Evolutionary conservation across 78 protist genomes (phyloP), one percentile per base, ranked within the genome.

Genomic region (Cavenderia fasciculata): DNA sequence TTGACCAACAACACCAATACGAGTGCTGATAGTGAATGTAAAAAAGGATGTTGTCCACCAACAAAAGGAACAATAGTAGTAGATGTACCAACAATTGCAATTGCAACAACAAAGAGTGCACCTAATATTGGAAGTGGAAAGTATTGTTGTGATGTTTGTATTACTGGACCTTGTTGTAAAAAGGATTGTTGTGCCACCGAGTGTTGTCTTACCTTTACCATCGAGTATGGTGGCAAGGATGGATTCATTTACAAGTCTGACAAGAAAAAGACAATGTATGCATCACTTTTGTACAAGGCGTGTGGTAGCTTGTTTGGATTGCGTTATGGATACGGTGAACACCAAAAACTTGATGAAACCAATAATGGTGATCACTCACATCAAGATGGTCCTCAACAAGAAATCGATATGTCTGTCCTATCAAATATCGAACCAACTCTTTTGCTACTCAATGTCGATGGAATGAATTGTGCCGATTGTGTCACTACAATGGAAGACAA

Each of bases 391-490:
- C 57, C 44, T 27, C 16, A 41, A 19, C n/a, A 52, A 52, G n/a
- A 52, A 52, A 23, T 52, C 63, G 14, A 7, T 6, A 27, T 12
- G 14, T 21, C 1, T 25, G 27, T 16, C 16, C 23, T 27, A 31
- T 14, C 27, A 29, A 44, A 47, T 12, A 49, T 36, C 8, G 2
- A 23, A 4, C 69, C 34, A 23, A 69, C 36, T 11, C 18, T 79
- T 16, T 29, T 34, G 47, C 25, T 85, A 27, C n/a, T n/a, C n/a
- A 19, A 49, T 2, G 36, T 70, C 5, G 23, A 23, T 44, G 92
- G 92, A 44, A 43, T 85, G 57, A 71, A 66, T 31, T 85, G 92
- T 38, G 63, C 92, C 8, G 82, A 71, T 12, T 85, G 92, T 57
- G 65, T 85, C 11, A 47, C 52, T 0, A 85, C 77, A 25, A 14